phyloP scores from a whole-genome alignment of 495 filamentous ascomycete species.

The Neurospora sp. region DNA sequence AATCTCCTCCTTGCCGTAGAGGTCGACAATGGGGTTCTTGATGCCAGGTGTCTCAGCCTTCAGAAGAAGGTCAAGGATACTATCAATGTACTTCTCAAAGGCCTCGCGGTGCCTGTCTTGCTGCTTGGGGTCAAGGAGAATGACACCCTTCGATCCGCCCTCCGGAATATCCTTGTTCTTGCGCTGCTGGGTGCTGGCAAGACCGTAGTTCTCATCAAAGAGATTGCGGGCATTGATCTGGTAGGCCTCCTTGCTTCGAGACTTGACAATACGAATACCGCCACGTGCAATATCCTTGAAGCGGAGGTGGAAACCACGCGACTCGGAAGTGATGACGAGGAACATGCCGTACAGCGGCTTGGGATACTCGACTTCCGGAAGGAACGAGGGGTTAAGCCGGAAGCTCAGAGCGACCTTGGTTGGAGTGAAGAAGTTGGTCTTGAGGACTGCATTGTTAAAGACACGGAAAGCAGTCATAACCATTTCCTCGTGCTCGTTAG shows the following conservation, averaged over 20 bases:
- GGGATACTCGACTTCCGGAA: constrained; percentile 87
- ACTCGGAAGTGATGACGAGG: constrained; percentile 91
- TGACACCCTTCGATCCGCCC: constrained; percentile 95
- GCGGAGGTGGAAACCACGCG: constrained; percentile 91
- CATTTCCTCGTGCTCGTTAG: constrained; percentile 94
- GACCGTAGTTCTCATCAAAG: constrained; percentile 97
- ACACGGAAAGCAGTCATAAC: constrained; percentile 95
- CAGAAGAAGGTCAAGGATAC: constrained; percentile 87
- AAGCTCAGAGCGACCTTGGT: constrained; percentile 98
- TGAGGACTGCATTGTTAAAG: constrained; percentile 83
- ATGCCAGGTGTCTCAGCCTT: constrained; percentile 87
- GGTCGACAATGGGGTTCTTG: constrained; percentile 95
- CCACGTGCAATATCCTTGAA: constrained; percentile 97
- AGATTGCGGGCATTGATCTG: constrained; percentile 90
- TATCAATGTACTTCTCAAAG: constrained; percentile 99
- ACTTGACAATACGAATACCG: constrained; percentile 97
- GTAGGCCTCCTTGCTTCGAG: constrained; percentile 87
- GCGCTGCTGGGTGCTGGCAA: constrained; percentile 96
- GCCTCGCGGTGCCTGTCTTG: constrained; percentile 86
- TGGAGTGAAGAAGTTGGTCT: constrained; percentile 99
- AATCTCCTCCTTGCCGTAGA: constrained; percentile 89
- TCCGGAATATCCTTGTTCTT: constrained; percentile 99
- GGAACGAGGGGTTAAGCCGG: constrained; percentile 78
- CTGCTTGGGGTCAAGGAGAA: constrained; percentile 84
- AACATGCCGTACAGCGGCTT: constrained; percentile 97